These are phyloP conservation scores for Colletotrichum incanum DNA, from an alignment of 2,329 filamentous ascomycete genomes.

Conservation along the genomic window DNA sequence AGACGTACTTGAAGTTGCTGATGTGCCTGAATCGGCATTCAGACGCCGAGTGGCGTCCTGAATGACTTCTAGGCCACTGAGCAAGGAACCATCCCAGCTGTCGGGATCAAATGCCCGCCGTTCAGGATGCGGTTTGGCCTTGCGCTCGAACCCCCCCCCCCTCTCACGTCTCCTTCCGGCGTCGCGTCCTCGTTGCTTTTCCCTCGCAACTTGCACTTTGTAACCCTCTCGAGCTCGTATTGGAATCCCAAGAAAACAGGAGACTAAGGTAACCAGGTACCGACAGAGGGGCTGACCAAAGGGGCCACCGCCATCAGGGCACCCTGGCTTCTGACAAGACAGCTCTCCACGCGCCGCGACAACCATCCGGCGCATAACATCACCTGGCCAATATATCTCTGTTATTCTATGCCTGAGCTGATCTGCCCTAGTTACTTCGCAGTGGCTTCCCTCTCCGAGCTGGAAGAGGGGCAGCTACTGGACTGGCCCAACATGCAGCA, in stretches of 20 bases:
- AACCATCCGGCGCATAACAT: slow-evolving; percentile 7
- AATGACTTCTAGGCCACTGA: not conserved
- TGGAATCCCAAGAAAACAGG: not conserved
- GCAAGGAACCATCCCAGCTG: not conserved
- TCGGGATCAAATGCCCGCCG: not conserved
- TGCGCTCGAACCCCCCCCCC: slow-evolving; percentile 16
- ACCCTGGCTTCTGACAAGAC: slow-evolving; percentile 2
- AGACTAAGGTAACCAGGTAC: slow-evolving; percentile 24
- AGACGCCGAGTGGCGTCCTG: slow-evolving; percentile 22
- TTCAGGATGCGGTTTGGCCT: slow-evolving; percentile 8
- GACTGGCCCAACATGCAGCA: slow-evolving; percentile 24
- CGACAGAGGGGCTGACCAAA: slow-evolving; percentile 29
- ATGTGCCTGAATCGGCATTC: not conserved
- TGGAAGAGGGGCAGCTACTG: slow-evolving; percentile 13
- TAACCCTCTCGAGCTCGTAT: slow-evolving; percentile 31
- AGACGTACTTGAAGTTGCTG: not conserved
- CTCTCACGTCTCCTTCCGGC: slow-evolving; percentile 9
- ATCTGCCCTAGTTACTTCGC: slow-evolving; percentile 10
- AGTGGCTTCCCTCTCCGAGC: slow-evolving; percentile 7
- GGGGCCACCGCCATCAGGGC: slow-evolving; percentile 11
- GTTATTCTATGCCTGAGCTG: not conserved
- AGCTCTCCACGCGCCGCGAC: slow-evolving; percentile 2
- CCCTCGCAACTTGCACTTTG: not conserved
- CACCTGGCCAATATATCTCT: slow-evolving; percentile 11
- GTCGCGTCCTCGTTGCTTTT: slow-evolving; percentile 33